Percentiles rank a stretch among this genome's conserved stretches.
Conservation (phyloP, 345 rosid genomes). For the Citrus sp. region DNA sequence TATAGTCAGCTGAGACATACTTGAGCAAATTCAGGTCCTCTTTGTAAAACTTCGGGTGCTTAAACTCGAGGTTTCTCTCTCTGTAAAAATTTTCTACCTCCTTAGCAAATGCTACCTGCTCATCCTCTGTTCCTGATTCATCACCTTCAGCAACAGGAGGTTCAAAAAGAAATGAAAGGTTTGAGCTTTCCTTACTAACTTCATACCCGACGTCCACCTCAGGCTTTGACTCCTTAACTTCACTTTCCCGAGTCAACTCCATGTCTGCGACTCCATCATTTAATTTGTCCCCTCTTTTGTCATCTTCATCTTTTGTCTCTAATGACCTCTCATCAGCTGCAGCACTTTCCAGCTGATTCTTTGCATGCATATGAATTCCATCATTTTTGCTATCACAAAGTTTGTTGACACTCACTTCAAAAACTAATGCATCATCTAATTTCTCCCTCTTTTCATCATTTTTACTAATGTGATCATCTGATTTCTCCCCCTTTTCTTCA, state of each 20-base stretch:
- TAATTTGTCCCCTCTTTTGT: slow-evolving; percentile 15
- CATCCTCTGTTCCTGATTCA: slow-evolving; percentile 60
- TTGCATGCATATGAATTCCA: background rate
- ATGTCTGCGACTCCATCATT: slow-evolving; percentile 14
- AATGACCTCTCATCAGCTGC: slow-evolving; percentile 3
- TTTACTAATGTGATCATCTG: slow-evolving; percentile 9
- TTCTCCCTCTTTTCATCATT: slow-evolving; percentile 13
- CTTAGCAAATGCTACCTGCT: slow-evolving; percentile 48
- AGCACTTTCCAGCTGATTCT: slow-evolving; percentile 10
- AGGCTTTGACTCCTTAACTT: slow-evolving; percentile 17
- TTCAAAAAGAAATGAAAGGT: slow-evolving; percentile 34
- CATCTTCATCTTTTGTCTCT: slow-evolving; percentile 18
- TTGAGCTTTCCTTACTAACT: slow-evolving; percentile 14
- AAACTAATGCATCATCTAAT: background rate
- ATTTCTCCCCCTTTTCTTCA: slow-evolving; percentile 16
- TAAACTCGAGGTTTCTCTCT: slow-evolving; percentile 50
- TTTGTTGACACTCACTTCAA: slow-evolving; percentile 11
- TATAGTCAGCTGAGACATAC: slow-evolving; percentile 22
- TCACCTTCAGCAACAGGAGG: slow-evolving; percentile 34
- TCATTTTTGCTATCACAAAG: slow-evolving; percentile 2
- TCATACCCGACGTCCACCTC: slow-evolving; percentile 15
- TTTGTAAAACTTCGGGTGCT: slow-evolving; percentile 66
- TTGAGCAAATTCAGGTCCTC: slow-evolving; percentile 62
- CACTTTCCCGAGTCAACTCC: slow-evolving; percentile 11
- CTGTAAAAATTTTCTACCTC: slow-evolving; percentile 53